Percentiles rank a stretch among this genome's conserved stretches.
Conservation (phyloP, 2,329 filamentous ascomycete genomes). For the Cercospora sojina region DNA sequence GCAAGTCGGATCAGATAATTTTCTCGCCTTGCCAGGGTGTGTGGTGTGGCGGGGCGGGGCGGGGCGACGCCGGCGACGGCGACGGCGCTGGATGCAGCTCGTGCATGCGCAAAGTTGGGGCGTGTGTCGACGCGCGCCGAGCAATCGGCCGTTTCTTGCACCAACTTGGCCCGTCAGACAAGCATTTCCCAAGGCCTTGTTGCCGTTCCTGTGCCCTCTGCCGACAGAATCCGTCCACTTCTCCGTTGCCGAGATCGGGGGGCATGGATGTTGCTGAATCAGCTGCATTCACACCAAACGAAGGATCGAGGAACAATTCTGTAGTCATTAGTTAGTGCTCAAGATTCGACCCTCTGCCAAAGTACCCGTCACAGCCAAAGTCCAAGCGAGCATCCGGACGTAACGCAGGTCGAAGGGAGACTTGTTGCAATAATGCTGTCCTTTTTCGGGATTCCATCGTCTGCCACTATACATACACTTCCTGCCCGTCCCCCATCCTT, state of each 20-base stretch:
- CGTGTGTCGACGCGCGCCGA: neutral
- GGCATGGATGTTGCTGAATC: neutral
- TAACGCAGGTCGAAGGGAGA: neutral
- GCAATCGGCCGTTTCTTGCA: neutral
- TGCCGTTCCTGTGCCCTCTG: neutral
- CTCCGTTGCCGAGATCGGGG: neutral
- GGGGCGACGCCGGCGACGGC: too few relatives aligned
- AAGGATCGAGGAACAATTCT: too few relatives aligned
- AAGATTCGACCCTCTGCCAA: too few relatives aligned
- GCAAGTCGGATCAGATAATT: neutral
- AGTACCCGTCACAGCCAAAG: too few relatives aligned
- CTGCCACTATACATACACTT: neutral
- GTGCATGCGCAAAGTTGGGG: neutral
- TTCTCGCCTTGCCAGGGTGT: neutral
- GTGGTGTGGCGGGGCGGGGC: neutral
- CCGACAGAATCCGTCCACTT: neutral
- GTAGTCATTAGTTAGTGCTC: too few relatives aligned
- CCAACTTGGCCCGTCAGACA: neutral
- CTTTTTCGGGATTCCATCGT: neutral
- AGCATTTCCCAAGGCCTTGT: conserved; percentile 1
- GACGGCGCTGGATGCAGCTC: neutral
- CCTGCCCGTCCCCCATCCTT: neutral
- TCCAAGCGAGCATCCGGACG: neutral
- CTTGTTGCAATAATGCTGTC: neutral
- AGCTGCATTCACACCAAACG: too few relatives aligned